Evolutionary conservation across 148 eudicot genomes (phyloP).

Genomic region (Spergularia bocconei): DNA sequence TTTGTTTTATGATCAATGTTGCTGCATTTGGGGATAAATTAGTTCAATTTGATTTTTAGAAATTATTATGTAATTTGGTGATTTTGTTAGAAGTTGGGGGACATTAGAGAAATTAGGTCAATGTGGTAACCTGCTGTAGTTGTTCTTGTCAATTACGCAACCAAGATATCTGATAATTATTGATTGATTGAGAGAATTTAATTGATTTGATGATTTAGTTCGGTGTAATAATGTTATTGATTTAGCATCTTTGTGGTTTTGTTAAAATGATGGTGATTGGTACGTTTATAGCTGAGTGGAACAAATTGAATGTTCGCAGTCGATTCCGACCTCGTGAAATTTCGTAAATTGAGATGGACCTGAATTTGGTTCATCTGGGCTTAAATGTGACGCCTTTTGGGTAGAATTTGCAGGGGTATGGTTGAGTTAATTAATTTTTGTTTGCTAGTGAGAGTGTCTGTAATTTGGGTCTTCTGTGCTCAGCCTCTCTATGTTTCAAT

Average conservation of each 20-base stretch:
- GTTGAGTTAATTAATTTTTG: not conserved
- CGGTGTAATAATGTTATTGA: not conserved
- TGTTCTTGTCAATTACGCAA: not conserved
- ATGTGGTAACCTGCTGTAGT: not conserved
- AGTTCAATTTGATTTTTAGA: not conserved
- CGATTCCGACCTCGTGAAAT: not conserved
- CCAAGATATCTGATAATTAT: not conserved
- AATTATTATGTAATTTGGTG: not conserved
- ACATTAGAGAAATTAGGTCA: not conserved
- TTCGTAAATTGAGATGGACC: not conserved
- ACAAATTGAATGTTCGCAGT: not conserved
- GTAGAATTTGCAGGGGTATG: not conserved
- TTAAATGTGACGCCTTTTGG: not conserved
- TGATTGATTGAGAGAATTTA: not conserved
- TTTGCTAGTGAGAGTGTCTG: no score
- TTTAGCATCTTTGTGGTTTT: not conserved
- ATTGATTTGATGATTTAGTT: not conserved
- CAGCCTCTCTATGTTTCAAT: no score
- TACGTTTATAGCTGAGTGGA: not conserved
- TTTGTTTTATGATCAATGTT: not conserved
- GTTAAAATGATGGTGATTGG: not conserved
- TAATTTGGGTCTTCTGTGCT: no score
- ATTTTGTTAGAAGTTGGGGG: not conserved
- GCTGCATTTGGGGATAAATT: not conserved
- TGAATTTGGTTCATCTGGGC: not conserved